Base-by-base conservation (phyloP, 176 grass and related monocot genomes). In the Ampelocalamus luodianensis region DNA sequence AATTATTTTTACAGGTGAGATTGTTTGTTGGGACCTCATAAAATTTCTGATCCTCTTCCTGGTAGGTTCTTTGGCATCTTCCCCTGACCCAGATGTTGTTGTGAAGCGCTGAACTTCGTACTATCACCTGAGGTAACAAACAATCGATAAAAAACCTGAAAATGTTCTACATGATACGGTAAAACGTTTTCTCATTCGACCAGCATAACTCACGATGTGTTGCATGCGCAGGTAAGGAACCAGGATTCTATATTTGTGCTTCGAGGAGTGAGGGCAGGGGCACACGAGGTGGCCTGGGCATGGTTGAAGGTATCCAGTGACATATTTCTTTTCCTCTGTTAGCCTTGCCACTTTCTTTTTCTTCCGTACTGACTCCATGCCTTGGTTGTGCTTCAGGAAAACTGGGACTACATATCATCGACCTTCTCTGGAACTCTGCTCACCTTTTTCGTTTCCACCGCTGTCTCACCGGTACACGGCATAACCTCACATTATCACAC, bases 301-400 rank as follows among this genome's bases (percentile, higher is more conserved):
- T 98, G 96, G 96, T 37, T 98, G 45, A 98, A 95, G 96, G 96
- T 98, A 95, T 65, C 39, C 20, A 68, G n/a, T 63, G 63, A 16
- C 11, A 16, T 34, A 17, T 36, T 75, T 49, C 20, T 72, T 66
- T 37, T 68, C 83, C 48, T 63, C 40, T 8, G 64, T 72, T 67
- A 36, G 26, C 17, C 4, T 75, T 68, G 23, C 26, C 2, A 70
- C 56, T 81, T 84, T 22, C 2, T 69, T 81, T 80, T 15, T 60
- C 14, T 24, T 63, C 11, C 79, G 23, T 84, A 36, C 62, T 70
- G 60, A 90, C 65, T 66, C 43, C 18, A 63, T 80, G 36, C 20
- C 24, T 60, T 74, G 71, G 11, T 61, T 86, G 10, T 62, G 70
- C 29, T 92, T 46, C 89, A 98, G 96, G 93, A 93, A 43, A 93